Evolutionary conservation across 352 stramenopile genomes (phyloP), one percentile per base, ranked within the genome.

Genomic region (Phytophthora pini): DNA sequence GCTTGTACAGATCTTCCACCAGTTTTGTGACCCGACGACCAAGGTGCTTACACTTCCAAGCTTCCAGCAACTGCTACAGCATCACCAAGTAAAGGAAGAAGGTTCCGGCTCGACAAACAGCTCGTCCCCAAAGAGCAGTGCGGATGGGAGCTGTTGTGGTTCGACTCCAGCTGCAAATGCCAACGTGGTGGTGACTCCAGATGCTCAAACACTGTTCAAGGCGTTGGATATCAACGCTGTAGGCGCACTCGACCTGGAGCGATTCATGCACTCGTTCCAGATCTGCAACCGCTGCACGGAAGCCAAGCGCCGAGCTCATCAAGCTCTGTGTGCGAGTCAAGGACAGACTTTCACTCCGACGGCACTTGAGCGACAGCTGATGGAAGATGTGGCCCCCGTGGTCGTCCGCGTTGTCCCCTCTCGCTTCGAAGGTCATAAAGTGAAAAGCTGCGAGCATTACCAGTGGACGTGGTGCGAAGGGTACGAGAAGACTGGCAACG

Each of bases 391-490:
- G 4, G 77, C 82, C 26, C 86, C 86, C 0, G 86, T 94, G 34
- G 70, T 94, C 17, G 86, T 94, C 29, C 84, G 86, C 9, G 86
- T 93, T 13, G 86, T 94, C 9, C 86, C 86, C 0, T 82, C 75
- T 0, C 53, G 54, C 5, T 93, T 82, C 53, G 86, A 94, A 85
- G 86, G 86, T 36, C 64, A 68, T 60, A 94, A 94, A 65, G 84
- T 94, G 53, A 89, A 89, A 61, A 91, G 80, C 45, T 94, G 86
- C 39, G 86, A 94, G 50, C 86, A 94, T 59, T 94, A 93, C 55
- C 86, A 93, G 58, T 94, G 86, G 86, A 94, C 84, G 1, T 94
- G 86, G 86, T 94, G 86, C 64, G 86, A 94, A 72, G 86, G 86
- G 3, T 94, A 89, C 27, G 84, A 84, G 43, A 94, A 94, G 53